Evolutionary conservation across 2,329 filamentous ascomycete genomes (phyloP), one percentile per base, ranked within the genome.

Genomic region (Clonostachys solani): DNA sequence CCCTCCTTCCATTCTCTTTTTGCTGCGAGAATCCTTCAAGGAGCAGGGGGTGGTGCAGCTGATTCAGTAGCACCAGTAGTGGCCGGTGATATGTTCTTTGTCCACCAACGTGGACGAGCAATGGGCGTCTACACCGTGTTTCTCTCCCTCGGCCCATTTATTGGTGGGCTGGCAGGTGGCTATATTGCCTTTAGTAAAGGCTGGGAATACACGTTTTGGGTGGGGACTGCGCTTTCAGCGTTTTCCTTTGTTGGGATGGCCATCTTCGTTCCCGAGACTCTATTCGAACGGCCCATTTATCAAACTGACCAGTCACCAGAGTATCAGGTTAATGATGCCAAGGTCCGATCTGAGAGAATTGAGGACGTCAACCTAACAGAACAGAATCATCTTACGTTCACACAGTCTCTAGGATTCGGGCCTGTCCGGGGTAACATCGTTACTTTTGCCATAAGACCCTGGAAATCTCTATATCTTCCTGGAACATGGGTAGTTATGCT

Each of bases 81-180:
- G 1, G 51, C 67, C 5, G 66, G 65, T 2, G 66, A 68, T 12
- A 50, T 68, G 18, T 68, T 62, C 16, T 67, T 67, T 6, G 49
- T 68, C 0, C 59, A 67, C 16, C 56, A 67, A 16, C 58, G 66
- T 1, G 64, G 65, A 4, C 43, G 56, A 12, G 64, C 64, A 12
- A 68, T 69, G 65, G 64, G 62, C 1, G 44, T 67, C 2, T 69
- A 66, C 44, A 67, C 62, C 0, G 52, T 63, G 1, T 61, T 59
- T 23, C 56, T 69, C 1, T 53, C 56, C 2, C 50, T 51, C 10
- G 65, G 66, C 0, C 60, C 66, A 1, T 50, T 65, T 0, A 36
- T 62, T 2, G 66, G 66, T 3, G 66, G 66, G 0, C 54, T 69
- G 12, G 53, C 53, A 0, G 66, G 66, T 18, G 65, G 65, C 0